phyloP scores from a whole-genome alignment of 805 yeast species.

The Nakazawaea wyomingensis region DNA sequence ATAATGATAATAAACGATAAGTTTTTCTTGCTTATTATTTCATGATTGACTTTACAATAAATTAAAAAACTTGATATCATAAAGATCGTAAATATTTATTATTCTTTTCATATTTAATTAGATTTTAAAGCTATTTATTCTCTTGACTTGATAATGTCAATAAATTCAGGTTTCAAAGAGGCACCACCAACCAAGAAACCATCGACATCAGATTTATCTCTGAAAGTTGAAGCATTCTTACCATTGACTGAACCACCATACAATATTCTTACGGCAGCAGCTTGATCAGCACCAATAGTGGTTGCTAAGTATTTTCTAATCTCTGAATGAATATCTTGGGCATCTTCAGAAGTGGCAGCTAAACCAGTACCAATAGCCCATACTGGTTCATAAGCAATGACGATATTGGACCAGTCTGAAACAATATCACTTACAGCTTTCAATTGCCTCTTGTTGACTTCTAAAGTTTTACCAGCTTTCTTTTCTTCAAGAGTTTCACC shows the following conservation, averaged over 20 bases:
- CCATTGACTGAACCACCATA: slow-evolving; percentile 99
- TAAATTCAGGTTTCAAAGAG: slow-evolving; percentile 95
- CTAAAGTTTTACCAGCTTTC: slow-evolving; percentile 79
- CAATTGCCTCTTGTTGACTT: slow-evolving; percentile 84
- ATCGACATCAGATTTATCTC: slow-evolving; percentile 89
- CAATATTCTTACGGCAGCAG: slow-evolving; percentile 79
- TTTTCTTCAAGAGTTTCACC: slow-evolving; percentile 98
- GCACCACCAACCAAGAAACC: slow-evolving; percentile 99
- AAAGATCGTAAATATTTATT: too few relatives aligned
- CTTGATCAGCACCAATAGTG: slow-evolving; percentile 73
- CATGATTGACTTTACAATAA: too few relatives aligned
- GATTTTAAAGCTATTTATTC: too few relatives aligned
- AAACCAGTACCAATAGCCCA: slow-evolving; percentile 99
- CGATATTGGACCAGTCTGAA: slow-evolving; percentile 85
- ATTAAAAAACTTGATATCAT: too few relatives aligned
- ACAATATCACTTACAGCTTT: slow-evolving; percentile 79
- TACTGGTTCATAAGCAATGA: slow-evolving; percentile 98
- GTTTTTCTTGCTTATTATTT: too few relatives aligned
- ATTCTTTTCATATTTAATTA: too few relatives aligned
- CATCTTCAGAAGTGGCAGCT: slow-evolving; percentile 98
- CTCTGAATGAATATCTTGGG: slow-evolving; percentile 88
- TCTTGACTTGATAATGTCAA: slow-evolving; percentile 92
- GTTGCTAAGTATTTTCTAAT: slow-evolving; percentile 79
- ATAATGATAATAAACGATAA: too few relatives aligned
- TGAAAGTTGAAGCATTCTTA: slow-evolving; percentile 84